Base-by-base conservation (phyloP, 495 filamentous ascomycete species). In the Staphylotrichum tortipilum region DNA sequence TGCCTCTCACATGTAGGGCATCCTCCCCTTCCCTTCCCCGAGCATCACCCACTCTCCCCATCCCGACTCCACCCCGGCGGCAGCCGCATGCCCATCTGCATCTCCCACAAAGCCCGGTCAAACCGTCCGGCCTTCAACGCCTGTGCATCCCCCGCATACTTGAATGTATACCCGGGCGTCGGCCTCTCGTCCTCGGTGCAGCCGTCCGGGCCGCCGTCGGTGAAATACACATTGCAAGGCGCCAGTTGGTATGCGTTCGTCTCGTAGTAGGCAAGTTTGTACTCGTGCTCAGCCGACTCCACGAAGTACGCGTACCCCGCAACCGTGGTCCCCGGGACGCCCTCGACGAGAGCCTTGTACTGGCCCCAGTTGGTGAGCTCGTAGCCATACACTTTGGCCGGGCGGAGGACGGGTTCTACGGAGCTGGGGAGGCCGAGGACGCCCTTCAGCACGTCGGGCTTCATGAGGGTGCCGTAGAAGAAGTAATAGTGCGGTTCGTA, bases 381-480 rank as follows among this genome's bases (percentile, higher is more conserved):
- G 37, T 49, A 30, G 36, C 35, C 36, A 18, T 39, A 31, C 2
- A 49, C n/a, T 22, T 22, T 31, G 36, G 47, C 47, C 6, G 17
- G 9, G 2, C 26, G 47, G 7, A 49, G 17, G 12, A 23, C 10
- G 3, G 36, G 24, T 0, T 30, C 17, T 3, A 37, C 3, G 0
- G 21, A n/a, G n/a, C n/a, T n/a, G n/a, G n/a, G 26, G 12, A 49
- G 37, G 10, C 19, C 33, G 8, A 49, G 19, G 14, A 49, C 47
- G 4, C 26, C 26, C 29, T 41, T 30, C 9, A 49, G 47, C 4
- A 40, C 24, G 15, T 12, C 7, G 4, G 24, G 36, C 7, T 31
- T 41, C 26, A 33, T 49, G 10, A 49, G 37, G 26, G 47, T 41
- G 26, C 47, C 47, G 19, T 49, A 41, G 28, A 49, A 49, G 37